Base-by-base conservation (phyloP, 192 early-diverging fungal species). In the Podila epicladia region DNA sequence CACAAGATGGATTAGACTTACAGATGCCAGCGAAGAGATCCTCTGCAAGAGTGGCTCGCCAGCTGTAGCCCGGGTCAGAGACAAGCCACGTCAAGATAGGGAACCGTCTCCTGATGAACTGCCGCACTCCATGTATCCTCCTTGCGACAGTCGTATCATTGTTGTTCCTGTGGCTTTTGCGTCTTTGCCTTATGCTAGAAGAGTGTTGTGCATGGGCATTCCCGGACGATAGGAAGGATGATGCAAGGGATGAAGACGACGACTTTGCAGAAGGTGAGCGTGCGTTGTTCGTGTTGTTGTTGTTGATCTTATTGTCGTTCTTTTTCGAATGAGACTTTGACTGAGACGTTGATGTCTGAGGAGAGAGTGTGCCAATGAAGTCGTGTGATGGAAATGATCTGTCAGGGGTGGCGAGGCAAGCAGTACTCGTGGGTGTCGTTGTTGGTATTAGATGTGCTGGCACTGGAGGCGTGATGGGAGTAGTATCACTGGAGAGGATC, bases 11-110 rank as follows among this genome's bases (percentile, higher is more conserved):
- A n/a, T 37, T 28, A 24, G 29, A 80, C 77, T 80, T 73, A 80
- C 77, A 69, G 26, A 65, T 65, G 20, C 77, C 77, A 35, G 77
- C 77, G 65, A 80, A 73, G 37, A 80, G 45, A 49, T 80, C 77
- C 24, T 80, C 71, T 1, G 71, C 66, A 7, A 73, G 35, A 63
- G 73, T 31, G 31, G n/a, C 53, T 31, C 67, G 61, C 77, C 77
- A 80, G 58, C 68, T 67, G 62, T 80, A 80, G 13, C 76, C 76
- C 15, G 70, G 70, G 45, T 65, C 48, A n/a, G 22, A 37, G 62
- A 80, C n/a, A 11, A 80, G 62, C 77, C 77, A 80, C 6, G 62
- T 24, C 19, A 80, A 50, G 24, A 80, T 69, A 5, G 77, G 77
- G 8, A 80, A 35, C 37, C 67, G 62, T 29, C 67, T 59, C 8